Conservation (phyloP, 1,284 basidiomycete species). For the Leccinum fallax region DNA sequence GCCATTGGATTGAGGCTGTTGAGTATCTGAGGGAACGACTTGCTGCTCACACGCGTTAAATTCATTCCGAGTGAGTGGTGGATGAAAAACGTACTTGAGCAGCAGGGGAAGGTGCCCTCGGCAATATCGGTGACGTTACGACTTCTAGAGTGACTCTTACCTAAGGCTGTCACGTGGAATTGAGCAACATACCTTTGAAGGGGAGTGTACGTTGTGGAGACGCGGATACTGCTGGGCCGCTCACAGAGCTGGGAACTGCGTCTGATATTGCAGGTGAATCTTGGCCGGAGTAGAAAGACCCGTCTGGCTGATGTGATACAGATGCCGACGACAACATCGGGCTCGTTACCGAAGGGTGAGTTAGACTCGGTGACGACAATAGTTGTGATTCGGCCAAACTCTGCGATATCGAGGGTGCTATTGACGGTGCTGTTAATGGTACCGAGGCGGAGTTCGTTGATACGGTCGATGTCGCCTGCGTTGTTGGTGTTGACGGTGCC, state of each 20-base stretch:
- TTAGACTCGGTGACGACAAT: constrained; percentile 74
- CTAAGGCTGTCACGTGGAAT: constrained; percentile 18
- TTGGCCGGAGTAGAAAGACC: constrained; percentile 68
- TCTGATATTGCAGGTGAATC: constrained; percentile 75
- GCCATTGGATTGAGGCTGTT: constrained; percentile 39
- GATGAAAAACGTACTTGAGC: constrained; percentile 36
- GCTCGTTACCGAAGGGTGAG: constrained; percentile 77
- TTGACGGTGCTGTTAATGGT: constrained; percentile 42
- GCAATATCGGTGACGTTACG: constrained; percentile 40
- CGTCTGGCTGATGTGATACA: constrained; percentile 67
- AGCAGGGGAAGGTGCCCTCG: constrained; percentile 42
- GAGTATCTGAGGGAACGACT: constrained; percentile 36
- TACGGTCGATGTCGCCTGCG: constrained; percentile 34
- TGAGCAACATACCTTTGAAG: constrained; percentile 43
- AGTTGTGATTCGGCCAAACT: constrained; percentile 49
- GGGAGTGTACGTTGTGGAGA: constrained; percentile 52
- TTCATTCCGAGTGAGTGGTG: constrained; percentile 11
- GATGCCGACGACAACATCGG: constrained; percentile 79
- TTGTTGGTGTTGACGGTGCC: constrained; percentile 41
- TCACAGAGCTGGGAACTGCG: constrained; percentile 56
- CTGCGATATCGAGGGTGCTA: constrained; percentile 42
- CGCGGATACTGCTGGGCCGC: constrained; percentile 55
- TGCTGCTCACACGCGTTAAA: constrained; percentile 27
- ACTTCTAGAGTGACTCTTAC: constrained; percentile 40
- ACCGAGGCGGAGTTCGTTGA: constrained; percentile 34